Evolutionary conservation across 768 basidiomycete genomes (phyloP).

Genomic region (Gymnopilus dilepis): DNA sequence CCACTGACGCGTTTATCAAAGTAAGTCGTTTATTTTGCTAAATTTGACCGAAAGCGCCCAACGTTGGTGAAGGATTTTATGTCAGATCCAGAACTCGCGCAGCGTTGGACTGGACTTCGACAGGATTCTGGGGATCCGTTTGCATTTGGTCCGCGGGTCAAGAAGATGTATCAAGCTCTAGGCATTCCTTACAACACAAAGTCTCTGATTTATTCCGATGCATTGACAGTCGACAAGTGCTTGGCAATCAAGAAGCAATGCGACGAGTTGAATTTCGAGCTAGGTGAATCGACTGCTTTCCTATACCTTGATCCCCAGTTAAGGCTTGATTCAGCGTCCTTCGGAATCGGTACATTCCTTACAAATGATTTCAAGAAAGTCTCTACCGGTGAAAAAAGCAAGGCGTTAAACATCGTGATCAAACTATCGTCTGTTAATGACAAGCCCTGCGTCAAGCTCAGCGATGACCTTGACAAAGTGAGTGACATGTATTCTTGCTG

Average conservation of each 20-base stretch:
- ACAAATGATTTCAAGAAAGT: slow-evolving; percentile 83
- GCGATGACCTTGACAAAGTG: slow-evolving; percentile 87
- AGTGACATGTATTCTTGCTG: slow-evolving; percentile 1
- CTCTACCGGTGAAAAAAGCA: slow-evolving; percentile 65
- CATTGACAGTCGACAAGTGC: slow-evolving; percentile 73
- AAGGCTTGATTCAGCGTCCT: slow-evolving; percentile 59
- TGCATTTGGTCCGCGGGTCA: slow-evolving; percentile 76
- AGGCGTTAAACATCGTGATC: slow-evolving; percentile 93
- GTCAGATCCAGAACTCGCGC: slow-evolving; percentile 60
- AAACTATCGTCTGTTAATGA: slow-evolving; percentile 81
- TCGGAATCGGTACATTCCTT: slow-evolving; percentile 92
- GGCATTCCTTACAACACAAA: slow-evolving; percentile 72
- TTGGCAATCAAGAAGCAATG: slow-evolving; percentile 73
- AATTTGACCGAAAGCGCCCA: slow-evolving; percentile 1
- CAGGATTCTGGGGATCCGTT: slow-evolving; percentile 96
- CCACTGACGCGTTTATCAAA: slow-evolving; percentile 84
- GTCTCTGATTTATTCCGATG: slow-evolving; percentile 84
- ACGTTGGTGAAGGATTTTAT: slow-evolving; percentile 55
- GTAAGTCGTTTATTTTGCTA: slow-evolving; percentile 37
- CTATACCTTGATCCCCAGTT: background rate
- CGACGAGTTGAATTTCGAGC: slow-evolving; percentile 70
- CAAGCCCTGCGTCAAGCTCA: slow-evolving; percentile 87
- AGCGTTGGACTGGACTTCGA: slow-evolving; percentile 80
- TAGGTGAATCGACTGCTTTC: slow-evolving; percentile 43
- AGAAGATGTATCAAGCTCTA: slow-evolving; percentile 70